A percentile compares a stretch with the other conserved stretches of the same genome.
Conservation (phyloP, 1,284 basidiomycete genomes). For the Fistulinella cinereoalba region DNA sequence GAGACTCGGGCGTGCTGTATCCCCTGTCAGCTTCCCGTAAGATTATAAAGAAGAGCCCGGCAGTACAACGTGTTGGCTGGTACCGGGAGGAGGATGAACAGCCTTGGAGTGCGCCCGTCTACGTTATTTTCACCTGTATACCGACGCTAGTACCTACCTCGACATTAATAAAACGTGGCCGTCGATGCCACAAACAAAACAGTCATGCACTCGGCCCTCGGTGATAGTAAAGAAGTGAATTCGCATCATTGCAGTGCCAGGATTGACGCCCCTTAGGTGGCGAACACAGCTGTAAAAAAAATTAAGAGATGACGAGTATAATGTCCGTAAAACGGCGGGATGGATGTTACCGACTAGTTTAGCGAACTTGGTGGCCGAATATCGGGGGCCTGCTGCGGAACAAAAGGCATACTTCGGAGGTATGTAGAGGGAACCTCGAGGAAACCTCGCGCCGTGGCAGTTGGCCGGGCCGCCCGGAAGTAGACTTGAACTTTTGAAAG, state of each 20-base stretch:
- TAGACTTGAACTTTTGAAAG: not conserved
- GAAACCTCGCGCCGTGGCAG: conserved; percentile 26
- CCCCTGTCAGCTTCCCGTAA: conserved; percentile 15
- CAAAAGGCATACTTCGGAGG: not conserved
- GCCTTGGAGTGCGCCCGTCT: conserved; percentile 19
- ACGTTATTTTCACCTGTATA: conserved; percentile 17
- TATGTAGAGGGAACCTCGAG: conserved; percentile 25
- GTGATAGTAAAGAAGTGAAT: conserved; percentile 13
- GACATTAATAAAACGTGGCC: conserved; percentile 31
- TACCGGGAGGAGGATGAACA: conserved; percentile 25
- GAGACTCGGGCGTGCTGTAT: conserved; percentile 14
- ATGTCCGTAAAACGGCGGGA: no score
- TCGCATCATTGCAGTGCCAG: conserved; percentile 24
- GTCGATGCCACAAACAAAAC: conserved; percentile 11
- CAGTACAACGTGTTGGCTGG: conserved; percentile 22
- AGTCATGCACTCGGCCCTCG: conserved; percentile 10
- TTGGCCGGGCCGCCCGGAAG: conserved; percentile 3
- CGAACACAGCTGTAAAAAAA: conserved; percentile 14
- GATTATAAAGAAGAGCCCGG: conserved; percentile 29
- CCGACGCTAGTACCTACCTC: conserved; percentile 11
- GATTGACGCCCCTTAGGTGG: conserved; percentile 7
- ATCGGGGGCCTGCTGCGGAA: not conserved
- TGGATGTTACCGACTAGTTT: no score
- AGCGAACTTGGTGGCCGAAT: no score
- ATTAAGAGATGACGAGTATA: conserved; percentile 1